Conservation (phyloP, 331 rosid species). For the Pyracantha coccinea region DNA sequence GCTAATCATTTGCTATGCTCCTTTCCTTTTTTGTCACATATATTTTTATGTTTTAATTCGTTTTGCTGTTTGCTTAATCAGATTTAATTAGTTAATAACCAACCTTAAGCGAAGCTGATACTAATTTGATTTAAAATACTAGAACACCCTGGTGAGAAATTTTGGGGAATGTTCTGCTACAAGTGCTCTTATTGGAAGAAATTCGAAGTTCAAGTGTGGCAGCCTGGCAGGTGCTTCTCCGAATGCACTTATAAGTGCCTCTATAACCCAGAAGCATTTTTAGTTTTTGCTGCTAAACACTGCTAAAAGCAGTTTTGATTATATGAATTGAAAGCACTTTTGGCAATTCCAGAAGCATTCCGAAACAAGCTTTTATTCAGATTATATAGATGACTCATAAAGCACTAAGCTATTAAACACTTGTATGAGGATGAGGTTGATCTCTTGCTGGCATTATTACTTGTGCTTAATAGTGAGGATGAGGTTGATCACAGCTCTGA, state of each 20-base stretch:
- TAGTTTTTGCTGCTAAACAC: neutral
- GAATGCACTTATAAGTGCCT: neutral
- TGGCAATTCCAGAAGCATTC: neutral
- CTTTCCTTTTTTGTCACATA: neutral
- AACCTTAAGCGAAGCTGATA: neutral
- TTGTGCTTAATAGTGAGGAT: conserved; percentile 33
- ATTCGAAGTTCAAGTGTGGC: no score
- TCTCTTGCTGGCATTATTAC: conserved; percentile 48
- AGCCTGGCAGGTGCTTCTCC: neutral
- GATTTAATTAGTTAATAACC: neutral
- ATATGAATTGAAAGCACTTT: neutral
- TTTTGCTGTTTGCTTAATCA: neutral
- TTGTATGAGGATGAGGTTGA: conserved; percentile 32
- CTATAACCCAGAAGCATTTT: neutral
- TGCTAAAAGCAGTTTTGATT: neutral
- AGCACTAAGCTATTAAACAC: neutral
- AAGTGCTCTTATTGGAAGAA: neutral
- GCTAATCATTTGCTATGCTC: no score
- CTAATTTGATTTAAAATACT: neutral
- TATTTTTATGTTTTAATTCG: neutral
- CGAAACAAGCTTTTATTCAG: neutral
- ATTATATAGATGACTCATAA: neutral
- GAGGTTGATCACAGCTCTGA: conserved; percentile 27
- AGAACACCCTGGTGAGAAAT: neutral
- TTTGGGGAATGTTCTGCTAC: neutral